Conservation (phyloP, 169 alveolate genomes). For the Eimeria falciformis region DNA sequence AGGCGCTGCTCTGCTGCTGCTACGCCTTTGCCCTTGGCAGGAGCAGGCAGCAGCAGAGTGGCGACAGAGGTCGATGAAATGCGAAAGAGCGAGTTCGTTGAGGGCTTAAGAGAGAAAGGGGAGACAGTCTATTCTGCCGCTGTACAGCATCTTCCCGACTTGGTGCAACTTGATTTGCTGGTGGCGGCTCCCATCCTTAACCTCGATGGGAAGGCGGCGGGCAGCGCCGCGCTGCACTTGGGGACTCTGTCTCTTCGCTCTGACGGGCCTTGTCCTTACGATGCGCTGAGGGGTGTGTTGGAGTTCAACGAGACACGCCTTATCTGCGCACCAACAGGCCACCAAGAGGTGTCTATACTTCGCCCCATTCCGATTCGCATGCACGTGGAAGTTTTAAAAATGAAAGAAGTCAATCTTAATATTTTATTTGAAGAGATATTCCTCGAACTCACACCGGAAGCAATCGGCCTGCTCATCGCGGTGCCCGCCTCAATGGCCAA, state of each 20-base stretch:
- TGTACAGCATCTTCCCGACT: slow-evolving; percentile 69
- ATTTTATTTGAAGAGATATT: slow-evolving; percentile 86
- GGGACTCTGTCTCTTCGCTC: slow-evolving; percentile 87
- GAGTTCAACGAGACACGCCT: slow-evolving; percentile 90
- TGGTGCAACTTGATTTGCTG: slow-evolving; percentile 77
- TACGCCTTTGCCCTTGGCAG: slow-evolving; percentile 15
- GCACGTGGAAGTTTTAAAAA: slow-evolving; percentile 22
- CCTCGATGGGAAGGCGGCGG: slow-evolving; percentile 83
- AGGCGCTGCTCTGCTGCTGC: not conserved
- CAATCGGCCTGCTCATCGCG: slow-evolving; percentile 84
- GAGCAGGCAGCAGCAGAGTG: slow-evolving; percentile 42
- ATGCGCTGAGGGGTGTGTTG: slow-evolving; percentile 83
- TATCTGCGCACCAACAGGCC: slow-evolving; percentile 78
- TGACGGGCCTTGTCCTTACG: slow-evolving; percentile 85
- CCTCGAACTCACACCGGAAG: slow-evolving; percentile 87
- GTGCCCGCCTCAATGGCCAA: slow-evolving; percentile 86
- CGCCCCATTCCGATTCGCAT: slow-evolving; percentile 75
- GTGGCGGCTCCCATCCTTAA: slow-evolving; percentile 85
- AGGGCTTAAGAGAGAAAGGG: slow-evolving; percentile 60
- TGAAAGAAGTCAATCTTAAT: not conserved
- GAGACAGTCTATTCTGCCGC: slow-evolving; percentile 74
- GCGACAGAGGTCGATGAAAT: slow-evolving; percentile 68
- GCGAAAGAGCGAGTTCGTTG: slow-evolving; percentile 73
- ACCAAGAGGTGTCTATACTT: slow-evolving; percentile 66
- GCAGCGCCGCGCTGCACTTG: slow-evolving; percentile 84